A percentile compares a stretch with the other conserved stretches of the same genome.
phyloP scores from a whole-genome alignment of 345 rosid species.

The Acer campestre region DNA sequence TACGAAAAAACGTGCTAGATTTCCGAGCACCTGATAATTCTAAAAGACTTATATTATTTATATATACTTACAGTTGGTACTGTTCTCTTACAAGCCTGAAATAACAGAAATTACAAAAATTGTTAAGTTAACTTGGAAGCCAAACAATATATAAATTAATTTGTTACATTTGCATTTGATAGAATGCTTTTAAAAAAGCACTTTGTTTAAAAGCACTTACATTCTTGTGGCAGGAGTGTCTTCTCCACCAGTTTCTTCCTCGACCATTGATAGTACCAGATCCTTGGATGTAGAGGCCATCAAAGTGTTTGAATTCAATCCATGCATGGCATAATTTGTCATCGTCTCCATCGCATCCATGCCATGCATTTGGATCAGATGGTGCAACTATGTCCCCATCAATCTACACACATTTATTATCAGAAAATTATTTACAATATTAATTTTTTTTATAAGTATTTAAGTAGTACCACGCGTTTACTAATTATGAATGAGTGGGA shows the following conservation, averaged over 20 bases:
- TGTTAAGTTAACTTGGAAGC: no score
- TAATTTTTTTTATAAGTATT: no score
- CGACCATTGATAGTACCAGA: not conserved
- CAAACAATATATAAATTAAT: no score
- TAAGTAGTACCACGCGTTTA: no score
- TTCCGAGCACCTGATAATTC: no score
- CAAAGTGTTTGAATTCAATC: not conserved
- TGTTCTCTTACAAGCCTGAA: slow-evolving; percentile 38
- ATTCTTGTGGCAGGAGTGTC: not conserved
- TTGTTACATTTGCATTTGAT: no score
- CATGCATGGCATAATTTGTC: not conserved
- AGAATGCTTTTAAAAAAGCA: no score
- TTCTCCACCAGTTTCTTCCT: not conserved
- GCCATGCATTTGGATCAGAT: slow-evolving; percentile 2
- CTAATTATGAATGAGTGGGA: no score
- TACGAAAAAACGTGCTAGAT: no score
- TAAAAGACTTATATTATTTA: no score
- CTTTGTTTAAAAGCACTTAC: not conserved
- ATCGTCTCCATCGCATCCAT: not conserved
- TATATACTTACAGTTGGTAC: slow-evolving; percentile 39
- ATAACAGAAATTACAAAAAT: not conserved
- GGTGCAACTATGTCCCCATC: not conserved
- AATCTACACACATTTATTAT: not conserved
- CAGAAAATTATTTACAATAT: not conserved
- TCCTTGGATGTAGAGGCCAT: not conserved